Percentiles rank a stretch among this genome's conserved stretches.
These are phyloP conservation scores for Colletotrichum scovillei DNA, from an alignment of 2,329 filamentous ascomycete species.

Conservation along the genomic window DNA sequence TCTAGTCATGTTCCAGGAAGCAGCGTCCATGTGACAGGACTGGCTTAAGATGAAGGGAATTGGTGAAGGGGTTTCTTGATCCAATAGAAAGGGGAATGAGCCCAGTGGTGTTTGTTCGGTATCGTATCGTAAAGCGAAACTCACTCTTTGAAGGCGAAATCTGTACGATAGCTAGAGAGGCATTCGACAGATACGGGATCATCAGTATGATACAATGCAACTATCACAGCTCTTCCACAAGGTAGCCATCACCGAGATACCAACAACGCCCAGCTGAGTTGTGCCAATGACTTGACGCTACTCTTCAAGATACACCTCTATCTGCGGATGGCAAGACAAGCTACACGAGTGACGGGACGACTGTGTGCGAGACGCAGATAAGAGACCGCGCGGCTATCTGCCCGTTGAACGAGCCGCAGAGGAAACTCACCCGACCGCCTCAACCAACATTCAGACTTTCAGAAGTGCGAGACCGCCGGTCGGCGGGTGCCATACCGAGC, in stretches of 20 bases:
- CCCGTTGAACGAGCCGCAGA: neutral
- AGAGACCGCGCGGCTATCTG: neutral
- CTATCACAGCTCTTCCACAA: no score
- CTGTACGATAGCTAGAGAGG: neutral
- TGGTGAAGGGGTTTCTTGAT: neutral
- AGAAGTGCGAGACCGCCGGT: neutral
- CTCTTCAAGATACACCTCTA: neutral
- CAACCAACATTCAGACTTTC: neutral
- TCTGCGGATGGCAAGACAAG: neutral
- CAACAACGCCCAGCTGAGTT: neutral
- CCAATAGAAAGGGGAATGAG: neutral
- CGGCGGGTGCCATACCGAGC: constrained; percentile 6
- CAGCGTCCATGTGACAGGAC: neutral
- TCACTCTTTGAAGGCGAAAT: neutral
- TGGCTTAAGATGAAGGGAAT: neutral
- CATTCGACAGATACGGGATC: neutral
- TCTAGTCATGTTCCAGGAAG: neutral
- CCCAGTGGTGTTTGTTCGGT: neutral
- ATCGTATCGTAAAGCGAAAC: neutral
- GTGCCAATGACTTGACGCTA: neutral
- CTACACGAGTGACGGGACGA: neutral
- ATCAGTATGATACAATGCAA: neutral
- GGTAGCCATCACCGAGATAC: neutral
- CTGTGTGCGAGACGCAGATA: neutral
- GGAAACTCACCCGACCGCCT: neutral